phyloP scores from a whole-genome alignment of 768 basidiomycete genomes.

The Tulasnella calospora region DNA sequence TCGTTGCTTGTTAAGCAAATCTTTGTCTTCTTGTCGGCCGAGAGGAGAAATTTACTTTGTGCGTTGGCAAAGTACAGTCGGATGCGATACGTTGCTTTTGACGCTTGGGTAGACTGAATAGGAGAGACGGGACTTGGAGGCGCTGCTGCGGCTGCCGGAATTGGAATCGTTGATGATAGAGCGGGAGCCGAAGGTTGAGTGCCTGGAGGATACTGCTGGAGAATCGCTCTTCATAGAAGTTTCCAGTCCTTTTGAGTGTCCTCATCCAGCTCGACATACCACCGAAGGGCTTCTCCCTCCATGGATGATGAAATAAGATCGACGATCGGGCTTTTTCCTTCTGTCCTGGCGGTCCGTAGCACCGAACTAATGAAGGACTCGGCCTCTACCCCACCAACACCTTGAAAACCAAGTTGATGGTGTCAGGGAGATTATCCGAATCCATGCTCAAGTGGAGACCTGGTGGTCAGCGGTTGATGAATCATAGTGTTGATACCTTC shows the following conservation, averaged over 20 bases:
- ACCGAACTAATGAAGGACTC: background rate
- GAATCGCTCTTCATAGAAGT: background rate
- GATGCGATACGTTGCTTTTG: background rate
- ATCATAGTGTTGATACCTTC: too few species aligned
- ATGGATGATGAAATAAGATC: background rate
- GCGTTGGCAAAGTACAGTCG: background rate
- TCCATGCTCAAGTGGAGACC: background rate
- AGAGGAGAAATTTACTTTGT: background rate
- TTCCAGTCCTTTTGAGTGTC: background rate
- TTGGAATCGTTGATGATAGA: background rate
- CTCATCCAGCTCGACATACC: conserved; percentile 12
- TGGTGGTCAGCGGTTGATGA: too few species aligned
- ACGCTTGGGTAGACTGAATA: background rate
- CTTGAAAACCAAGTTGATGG: background rate
- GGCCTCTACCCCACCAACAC: background rate
- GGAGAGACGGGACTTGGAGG: background rate
- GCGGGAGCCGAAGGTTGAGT: background rate
- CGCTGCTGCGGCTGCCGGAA: too few species aligned
- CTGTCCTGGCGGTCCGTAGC: background rate
- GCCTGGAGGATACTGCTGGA: background rate
- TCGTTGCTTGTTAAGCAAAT: background rate
- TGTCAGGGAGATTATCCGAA: background rate
- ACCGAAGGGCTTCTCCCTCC: background rate
- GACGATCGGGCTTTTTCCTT: background rate
- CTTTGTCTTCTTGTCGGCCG: background rate